Conservation (phyloP, 2,329 filamentous ascomycete genomes). For the Aspergillus luchuensis region DNA sequence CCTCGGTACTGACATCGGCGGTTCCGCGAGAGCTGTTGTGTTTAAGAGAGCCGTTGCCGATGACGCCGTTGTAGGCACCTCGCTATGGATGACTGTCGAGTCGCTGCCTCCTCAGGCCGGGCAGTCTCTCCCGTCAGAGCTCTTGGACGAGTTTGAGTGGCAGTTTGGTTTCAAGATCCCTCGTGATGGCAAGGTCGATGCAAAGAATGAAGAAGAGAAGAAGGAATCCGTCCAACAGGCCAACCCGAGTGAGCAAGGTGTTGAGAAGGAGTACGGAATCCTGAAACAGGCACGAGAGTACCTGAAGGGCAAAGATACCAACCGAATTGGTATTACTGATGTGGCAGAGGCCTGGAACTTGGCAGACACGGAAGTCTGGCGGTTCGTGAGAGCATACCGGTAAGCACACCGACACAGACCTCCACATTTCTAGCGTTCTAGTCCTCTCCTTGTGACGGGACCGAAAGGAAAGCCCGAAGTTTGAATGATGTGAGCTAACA, state of each 20-base stretch:
- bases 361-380: constrained; percentile 66
- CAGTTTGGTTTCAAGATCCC: constrained; percentile 84
- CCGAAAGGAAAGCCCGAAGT: neutral
- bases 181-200: constrained; percentile 45
- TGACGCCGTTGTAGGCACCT: constrained; percentile 62
- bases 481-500: neutral
- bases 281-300: constrained; percentile 54
- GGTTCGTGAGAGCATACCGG: constrained; percentile 62
- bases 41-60: constrained; percentile 83
- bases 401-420: constrained; percentile 22
- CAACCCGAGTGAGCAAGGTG: constrained; percentile 41
- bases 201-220: constrained; percentile 35
- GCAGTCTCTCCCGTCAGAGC: constrained; percentile 57
- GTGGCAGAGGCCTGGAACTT: constrained; percentile 59
- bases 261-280: constrained; percentile 49
- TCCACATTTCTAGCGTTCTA: neutral
- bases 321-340: constrained; percentile 44
- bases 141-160: constrained; percentile 75
- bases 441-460: neutral
- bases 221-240: constrained; percentile 40
- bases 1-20: constrained; percentile 64
- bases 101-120: constrained; percentile 48
- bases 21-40: constrained; percentile 65
- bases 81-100: constrained; percentile 81
- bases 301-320: constrained; percentile 42